These are phyloP conservation scores for Fusarium citri DNA, from an alignment of 2,329 filamentous ascomycete genomes.

Conservation along the genomic window DNA sequence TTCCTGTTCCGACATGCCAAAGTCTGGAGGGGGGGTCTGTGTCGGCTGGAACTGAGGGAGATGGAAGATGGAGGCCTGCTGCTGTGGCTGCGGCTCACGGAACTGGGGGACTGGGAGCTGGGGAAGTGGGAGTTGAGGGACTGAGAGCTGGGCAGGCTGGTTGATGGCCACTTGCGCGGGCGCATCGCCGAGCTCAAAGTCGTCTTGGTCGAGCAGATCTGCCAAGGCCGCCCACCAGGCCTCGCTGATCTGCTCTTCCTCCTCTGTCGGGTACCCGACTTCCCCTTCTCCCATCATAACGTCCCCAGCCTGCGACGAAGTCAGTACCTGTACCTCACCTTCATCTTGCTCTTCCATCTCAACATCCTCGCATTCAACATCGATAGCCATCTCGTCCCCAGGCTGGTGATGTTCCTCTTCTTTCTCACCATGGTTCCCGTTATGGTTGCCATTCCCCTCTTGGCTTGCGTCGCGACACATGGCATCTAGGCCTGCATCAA, in stretches of 20 bases:
- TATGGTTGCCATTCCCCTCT: not conserved
- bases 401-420: not conserved
- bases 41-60: not conserved
- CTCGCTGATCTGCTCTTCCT: not conserved
- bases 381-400: not conserved
- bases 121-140: not conserved
- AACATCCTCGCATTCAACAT: not conserved
- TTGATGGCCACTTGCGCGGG: not conserved
- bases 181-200: not conserved
- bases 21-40: not conserved
- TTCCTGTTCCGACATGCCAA: not conserved
- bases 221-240: not conserved
- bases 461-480: not conserved
- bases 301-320: not conserved
- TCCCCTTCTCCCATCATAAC: not conserved
- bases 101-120: not conserved
- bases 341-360: not conserved
- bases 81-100: not conserved
- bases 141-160: not conserved
- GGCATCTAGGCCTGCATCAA: not conserved
- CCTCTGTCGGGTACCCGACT: not conserved
- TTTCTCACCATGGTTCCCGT: not conserved
- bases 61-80: not conserved
- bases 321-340: not conserved
- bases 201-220: not conserved